Base-by-base conservation (phyloP, 139 green algal species). In the Picochlorum sp. region DNA sequence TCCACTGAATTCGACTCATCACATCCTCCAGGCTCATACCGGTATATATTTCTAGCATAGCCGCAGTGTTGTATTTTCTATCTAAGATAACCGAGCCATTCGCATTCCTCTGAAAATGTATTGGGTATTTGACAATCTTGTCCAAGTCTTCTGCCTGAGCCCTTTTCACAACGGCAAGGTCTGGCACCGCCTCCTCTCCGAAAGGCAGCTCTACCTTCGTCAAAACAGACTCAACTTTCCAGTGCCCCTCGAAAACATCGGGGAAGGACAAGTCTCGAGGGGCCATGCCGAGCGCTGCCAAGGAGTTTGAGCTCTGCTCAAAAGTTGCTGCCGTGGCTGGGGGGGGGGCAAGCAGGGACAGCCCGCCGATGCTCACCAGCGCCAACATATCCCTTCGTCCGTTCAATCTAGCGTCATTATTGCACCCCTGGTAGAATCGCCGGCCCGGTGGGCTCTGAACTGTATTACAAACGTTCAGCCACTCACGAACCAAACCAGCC, bases 21-120 rank as follows among this genome's bases (percentile, higher is more conserved):
- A 84, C 24, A 10, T 56, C 30, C 3, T 64, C 31, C 9, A 23
- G 21, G 3, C 65, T 45, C 3, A 45, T 47, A 15, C 63, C 68
- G 10, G 73, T 63, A 63, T 94, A 91, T 10, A 75, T 70, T 1
- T 73, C 37, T 60, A 92, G 61, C 56, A 94, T 60, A n/a, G 72
- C 55, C 2, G 76, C 74, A 0, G 80, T 89, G 74, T 94, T 94
- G 75, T 83, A 90, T 10, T 62, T 51, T 14, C 87, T 76, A 73
- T 95, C 87, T 7, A 81, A 85, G 14, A 95, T 65, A 10, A 90
- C 76, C 45, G 76, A 57, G 1, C 82, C 83, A 4, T 56, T 34
- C 2, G 16, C 4, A 49, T 92, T 94, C 45, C 61, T 69, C 54
- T 70, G 8, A 20, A 65, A 71, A 1, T 49, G 41, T 45, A 82